phyloP scores from a whole-genome alignment of 192 early-diverging fungal species.

The Coemansia sp. region DNA sequence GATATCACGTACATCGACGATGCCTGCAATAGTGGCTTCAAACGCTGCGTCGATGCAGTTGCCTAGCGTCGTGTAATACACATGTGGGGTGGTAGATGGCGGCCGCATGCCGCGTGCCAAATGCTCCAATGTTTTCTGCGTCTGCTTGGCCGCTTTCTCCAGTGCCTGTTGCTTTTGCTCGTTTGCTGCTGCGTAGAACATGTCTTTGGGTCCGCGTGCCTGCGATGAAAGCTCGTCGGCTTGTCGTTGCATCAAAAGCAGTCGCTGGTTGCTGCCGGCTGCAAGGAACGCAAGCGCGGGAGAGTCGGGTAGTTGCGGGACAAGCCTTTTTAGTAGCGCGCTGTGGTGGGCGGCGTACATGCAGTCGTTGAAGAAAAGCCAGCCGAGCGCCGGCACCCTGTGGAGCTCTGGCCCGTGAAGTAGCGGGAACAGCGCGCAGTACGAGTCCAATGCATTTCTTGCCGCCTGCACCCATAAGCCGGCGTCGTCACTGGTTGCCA shows the following conservation, averaged over 20 bases:
- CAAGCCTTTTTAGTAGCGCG: neutral
- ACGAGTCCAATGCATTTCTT: neutral
- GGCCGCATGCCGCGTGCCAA: constrained; percentile 28
- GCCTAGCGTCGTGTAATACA: constrained; percentile 24
- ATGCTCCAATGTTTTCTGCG: constrained; percentile 16
- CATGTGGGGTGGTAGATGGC: constrained; percentile 23
- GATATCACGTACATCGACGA: constrained; percentile 32
- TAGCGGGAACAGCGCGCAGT: constrained; percentile 22
- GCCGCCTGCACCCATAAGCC: neutral
- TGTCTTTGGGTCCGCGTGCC: neutral
- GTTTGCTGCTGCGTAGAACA: constrained; percentile 7
- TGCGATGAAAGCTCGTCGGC: neutral
- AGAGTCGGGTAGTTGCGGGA: neutral
- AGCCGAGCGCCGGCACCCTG: constrained; percentile 33
- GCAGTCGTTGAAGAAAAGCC: constrained; percentile 49
- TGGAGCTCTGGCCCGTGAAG: constrained; percentile 32
- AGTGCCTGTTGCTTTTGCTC: constrained; percentile 2
- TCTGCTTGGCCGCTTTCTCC: constrained; percentile 14
- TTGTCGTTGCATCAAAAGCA: constrained; percentile 1
- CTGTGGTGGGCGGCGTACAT: constrained; percentile 49
- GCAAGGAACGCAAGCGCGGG: neutral
- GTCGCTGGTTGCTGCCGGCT: neutral
- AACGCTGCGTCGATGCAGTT: constrained; percentile 27
- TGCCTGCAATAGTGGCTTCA: constrained; percentile 16
- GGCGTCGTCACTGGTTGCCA: neutral